Evolutionary conservation across 371 early-diverging fungal species (phyloP).

Genomic region (Syncephalis fuscata): DNA sequence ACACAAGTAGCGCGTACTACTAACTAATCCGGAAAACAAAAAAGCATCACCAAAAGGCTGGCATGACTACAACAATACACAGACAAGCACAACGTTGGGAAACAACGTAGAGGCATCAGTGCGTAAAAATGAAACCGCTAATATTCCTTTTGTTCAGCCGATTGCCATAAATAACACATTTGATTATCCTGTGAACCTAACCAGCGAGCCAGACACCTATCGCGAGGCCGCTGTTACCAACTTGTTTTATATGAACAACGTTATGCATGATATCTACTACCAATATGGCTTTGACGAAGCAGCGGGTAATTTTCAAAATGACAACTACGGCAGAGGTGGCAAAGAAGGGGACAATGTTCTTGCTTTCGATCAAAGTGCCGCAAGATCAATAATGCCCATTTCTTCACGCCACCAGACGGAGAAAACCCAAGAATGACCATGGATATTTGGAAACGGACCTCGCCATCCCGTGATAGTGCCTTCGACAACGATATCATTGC

Average conservation of each 20-base stretch:
- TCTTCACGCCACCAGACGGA: conserved; percentile 50
- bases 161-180: conserved; percentile 18
- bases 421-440: conserved; percentile 68
- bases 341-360: no score
- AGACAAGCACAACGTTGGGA: background rate
- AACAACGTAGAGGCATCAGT: conserved; percentile 1
- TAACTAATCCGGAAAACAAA: conserved; percentile 8
- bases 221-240: conserved; percentile 37
- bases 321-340: no score
- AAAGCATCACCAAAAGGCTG: conserved; percentile 20
- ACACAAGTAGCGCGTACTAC: conserved; percentile 1
- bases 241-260: conserved; percentile 45
- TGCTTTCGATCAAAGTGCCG: no score
- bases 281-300: conserved; percentile 50
- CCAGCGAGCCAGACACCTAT: conserved; percentile 18
- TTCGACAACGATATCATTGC: conserved; percentile 38
- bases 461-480: conserved; percentile 42
- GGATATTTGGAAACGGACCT: conserved; percentile 63
- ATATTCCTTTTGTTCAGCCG: background rate
- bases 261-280: conserved; percentile 23
- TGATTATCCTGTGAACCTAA: conserved; percentile 25
- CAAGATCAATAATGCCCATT: conserved; percentile 28
- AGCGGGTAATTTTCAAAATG: conserved; percentile 30
- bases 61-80: conserved; percentile 10
- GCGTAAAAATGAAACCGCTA: background rate